These are phyloP conservation scores for Daldinia bambusicola DNA, from an alignment of 495 filamentous ascomycete species.

Conservation along the genomic window DNA sequence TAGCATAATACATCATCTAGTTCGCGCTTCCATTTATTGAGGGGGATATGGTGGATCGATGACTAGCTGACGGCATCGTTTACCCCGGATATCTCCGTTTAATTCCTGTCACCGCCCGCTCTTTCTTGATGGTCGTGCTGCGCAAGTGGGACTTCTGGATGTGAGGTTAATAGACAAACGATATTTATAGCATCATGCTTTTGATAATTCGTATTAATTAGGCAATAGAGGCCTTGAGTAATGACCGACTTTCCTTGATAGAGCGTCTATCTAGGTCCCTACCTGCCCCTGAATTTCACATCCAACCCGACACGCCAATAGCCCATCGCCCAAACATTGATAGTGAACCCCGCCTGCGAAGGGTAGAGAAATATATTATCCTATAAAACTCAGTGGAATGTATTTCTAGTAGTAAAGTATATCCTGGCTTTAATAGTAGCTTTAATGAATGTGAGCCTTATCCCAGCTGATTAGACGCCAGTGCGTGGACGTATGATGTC, in stretches of 20 bases:
- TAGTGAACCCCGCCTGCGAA: background rate
- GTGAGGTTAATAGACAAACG: too few species aligned
- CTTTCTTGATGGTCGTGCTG: too few species aligned
- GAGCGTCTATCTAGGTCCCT: background rate
- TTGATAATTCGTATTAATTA: background rate
- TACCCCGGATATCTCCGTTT: too few species aligned
- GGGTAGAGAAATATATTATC: background rate
- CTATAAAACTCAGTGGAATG: background rate
- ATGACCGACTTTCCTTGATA: background rate
- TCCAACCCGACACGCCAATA: background rate
- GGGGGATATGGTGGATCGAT: too few species aligned
- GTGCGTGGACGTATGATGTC: slow-evolving; percentile 23
- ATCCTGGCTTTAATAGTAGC: background rate
- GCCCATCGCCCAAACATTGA: background rate
- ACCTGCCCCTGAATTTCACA: background rate
- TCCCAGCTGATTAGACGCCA: slow-evolving; percentile 30
- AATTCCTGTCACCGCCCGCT: too few species aligned
- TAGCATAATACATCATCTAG: too few species aligned
- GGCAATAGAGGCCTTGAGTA: background rate
- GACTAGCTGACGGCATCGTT: too few species aligned
- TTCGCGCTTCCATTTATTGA: too few species aligned
- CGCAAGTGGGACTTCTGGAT: too few species aligned
- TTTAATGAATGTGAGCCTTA: slow-evolving; percentile 13
- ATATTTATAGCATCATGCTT: too few species aligned
- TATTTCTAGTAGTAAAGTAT: background rate